Conservation (phyloP, 495 filamentous ascomycete genomes). For the Tuber umbilicatum region DNA sequence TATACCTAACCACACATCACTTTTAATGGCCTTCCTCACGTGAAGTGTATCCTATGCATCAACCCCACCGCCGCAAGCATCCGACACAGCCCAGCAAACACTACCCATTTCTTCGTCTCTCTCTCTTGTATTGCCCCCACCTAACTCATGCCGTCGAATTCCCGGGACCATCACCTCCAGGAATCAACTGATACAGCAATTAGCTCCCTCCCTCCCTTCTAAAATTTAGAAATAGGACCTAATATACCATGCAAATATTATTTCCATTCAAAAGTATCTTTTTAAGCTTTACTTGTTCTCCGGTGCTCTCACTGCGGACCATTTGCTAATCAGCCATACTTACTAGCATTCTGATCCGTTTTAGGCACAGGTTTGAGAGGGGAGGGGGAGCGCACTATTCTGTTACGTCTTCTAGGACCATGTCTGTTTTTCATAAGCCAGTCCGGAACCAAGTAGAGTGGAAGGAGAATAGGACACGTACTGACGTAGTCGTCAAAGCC, state of each 20-base stretch:
- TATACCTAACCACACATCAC: neutral
- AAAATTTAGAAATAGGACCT: neutral
- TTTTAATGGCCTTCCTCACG: neutral
- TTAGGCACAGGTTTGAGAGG: neutral
- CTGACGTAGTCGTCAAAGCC: slow-evolving; percentile 99
- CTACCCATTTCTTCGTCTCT: neutral
- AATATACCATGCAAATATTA: slow-evolving; percentile 92
- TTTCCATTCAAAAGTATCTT: slow-evolving; percentile 98
- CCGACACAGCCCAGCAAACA: neutral
- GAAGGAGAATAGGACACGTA: slow-evolving; percentile 52
- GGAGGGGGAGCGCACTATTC: slow-evolving; percentile 66
- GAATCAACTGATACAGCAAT: slow-evolving; percentile 60
- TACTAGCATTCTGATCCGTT: neutral
- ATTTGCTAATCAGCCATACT: neutral
- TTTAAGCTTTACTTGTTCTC: slow-evolving; percentile 73
- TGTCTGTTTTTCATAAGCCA: slow-evolving; percentile 55
- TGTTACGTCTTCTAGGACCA: slow-evolving; percentile 95
- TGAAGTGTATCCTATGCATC: neutral
- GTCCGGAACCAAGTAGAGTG: neutral
- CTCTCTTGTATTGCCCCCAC: neutral
- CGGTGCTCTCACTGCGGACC: slow-evolving; percentile 71
- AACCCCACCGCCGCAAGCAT: neutral
- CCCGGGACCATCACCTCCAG: slow-evolving; percentile 71
- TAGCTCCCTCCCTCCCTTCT: slow-evolving; percentile 10
- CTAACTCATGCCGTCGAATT: neutral